A percentile compares a stretch with the other conserved stretches of the same genome.
These are phyloP conservation scores for Elongisporangium prolatum DNA, from an alignment of 352 stramenopile genomes.

Conservation along the genomic window DNA sequence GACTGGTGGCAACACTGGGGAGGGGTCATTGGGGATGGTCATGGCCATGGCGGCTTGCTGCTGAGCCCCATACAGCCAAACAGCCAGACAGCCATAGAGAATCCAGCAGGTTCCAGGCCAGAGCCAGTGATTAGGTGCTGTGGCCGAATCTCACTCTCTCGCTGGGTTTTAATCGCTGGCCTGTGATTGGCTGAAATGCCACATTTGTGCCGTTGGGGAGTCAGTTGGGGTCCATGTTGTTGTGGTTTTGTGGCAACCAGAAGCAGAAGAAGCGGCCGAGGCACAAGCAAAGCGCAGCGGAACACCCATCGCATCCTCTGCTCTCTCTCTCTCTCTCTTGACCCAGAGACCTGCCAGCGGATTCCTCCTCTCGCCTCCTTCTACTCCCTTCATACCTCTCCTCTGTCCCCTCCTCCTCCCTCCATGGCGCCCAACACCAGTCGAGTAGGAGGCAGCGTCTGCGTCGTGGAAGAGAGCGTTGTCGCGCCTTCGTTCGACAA, in stretches of 20 bases:
- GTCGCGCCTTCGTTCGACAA: slow-evolving; percentile 38
- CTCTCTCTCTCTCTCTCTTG: slow-evolving; percentile 6
- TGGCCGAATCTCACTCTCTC: slow-evolving; percentile 1
- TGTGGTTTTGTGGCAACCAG: slow-evolving; percentile 48
- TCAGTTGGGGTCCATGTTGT: slow-evolving; percentile 38
- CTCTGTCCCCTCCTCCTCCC: not conserved
- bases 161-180: not conserved
- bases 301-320: slow-evolving; percentile 3
- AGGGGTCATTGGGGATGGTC: not conserved
- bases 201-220: slow-evolving; percentile 1
- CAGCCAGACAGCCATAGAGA: not conserved
- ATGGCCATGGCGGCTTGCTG: not conserved
- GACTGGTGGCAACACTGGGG: not conserved
- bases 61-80: not conserved
- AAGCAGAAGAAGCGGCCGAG: slow-evolving; percentile 8
- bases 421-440: slow-evolving; percentile 62
- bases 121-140: not conserved
- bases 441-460: slow-evolving; percentile 36
- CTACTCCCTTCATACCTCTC: slow-evolving; percentile 3
- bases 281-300: slow-evolving; percentile 4
- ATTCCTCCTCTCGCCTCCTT: slow-evolving; percentile 10
- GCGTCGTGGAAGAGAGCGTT: slow-evolving; percentile 38
- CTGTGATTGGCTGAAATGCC: slow-evolving; percentile 7
- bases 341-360: slow-evolving; percentile 2
- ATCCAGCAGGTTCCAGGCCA: not conserved